Percentiles rank a stretch among this genome's conserved stretches.
phyloP scores from a whole-genome alignment of 2,329 filamentous ascomycete species.

The Septoria linicola region DNA sequence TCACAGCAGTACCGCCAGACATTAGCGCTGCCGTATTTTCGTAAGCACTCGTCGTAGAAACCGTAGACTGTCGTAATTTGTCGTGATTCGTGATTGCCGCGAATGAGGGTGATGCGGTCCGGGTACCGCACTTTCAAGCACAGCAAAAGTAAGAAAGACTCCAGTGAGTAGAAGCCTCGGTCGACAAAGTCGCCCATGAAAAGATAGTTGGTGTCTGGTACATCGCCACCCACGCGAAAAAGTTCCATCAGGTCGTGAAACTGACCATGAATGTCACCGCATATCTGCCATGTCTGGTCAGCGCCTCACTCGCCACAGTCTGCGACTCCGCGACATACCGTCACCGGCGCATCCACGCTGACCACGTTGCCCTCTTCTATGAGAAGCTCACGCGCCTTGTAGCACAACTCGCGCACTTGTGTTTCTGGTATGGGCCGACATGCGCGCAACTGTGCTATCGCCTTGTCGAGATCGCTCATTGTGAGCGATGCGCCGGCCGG shows the following conservation, averaged over 20 bases:
- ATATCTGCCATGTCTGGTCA: conserved; percentile 61
- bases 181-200: conserved; percentile 98
- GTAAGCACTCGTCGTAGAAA: conserved; percentile 95
- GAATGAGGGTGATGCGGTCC: conserved; percentile 92
- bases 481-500: conserved; percentile 24
- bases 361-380: conserved; percentile 98
- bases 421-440: conserved; percentile 94
- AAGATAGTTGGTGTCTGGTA: conserved; percentile 96
- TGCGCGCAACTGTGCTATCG: conserved; percentile 90
- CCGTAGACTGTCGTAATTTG: conserved; percentile 98
- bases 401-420: conserved; percentile 93
- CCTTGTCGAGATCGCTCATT: conserved; percentile 94
- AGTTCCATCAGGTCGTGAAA: conserved; percentile 99
- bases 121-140: conserved; percentile 97
- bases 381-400: conserved; percentile 91
- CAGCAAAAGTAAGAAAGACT: conserved; percentile 91
- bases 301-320: conserved; percentile 10
- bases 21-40: conserved; percentile 95
- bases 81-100: conserved; percentile 76
- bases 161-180: conserved; percentile 94
- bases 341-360: conserved; percentile 89
- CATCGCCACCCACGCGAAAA: conserved; percentile 95
- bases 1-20: conserved; percentile 97
- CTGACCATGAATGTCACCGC: conserved; percentile 95
- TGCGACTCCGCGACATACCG: conserved; percentile 54